Evolutionary conservation across 345 rosid species (phyloP), one percentile per base, ranked within the genome.

Genomic region (Hibiscus tridactylites): DNA sequence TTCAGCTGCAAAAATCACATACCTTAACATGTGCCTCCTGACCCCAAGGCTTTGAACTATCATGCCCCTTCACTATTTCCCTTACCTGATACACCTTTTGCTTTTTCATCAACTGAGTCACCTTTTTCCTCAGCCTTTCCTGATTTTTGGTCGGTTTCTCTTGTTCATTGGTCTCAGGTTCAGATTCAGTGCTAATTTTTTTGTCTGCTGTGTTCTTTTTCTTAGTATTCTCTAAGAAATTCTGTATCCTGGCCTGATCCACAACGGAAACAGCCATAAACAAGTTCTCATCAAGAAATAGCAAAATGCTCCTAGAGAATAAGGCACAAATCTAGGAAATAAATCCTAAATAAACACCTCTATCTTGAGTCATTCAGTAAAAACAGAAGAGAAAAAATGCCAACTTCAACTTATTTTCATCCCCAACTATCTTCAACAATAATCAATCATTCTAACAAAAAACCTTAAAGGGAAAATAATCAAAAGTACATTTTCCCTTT

Each of bases 1-100:
- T 65, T 61, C 56, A 74, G 54, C 72, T 29, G 69, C 42, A 50
- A 21, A 73, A 19, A 75, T 75, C 71, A 68, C 82, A 61, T 75
- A 96, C 99, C 98, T 92, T 89, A 63, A 82, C 97, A 12, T 88
- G 97, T 74, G 76, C 87, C 33, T 96, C 97, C 82, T 88, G 97
- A 73, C 98, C 94, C 99, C 99, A 96, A 60, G 97, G 89, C 82
- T 75, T 74, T 58, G 84, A 82, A 60, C 84, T 82, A 78, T 80
- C 90, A 21, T 85, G 84, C 31, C 58, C 84, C 81, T 86, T 92
- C 80, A 92, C 81, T 60, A 91, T 53, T 53, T 71, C 77, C 79
- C 77, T 86, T 68, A 91, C 83, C 77, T 86, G 87, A 57, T 81
- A 76, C 62, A 83, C 75, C 82, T 87, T 96, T 63, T 92, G 77